phyloP scores from a whole-genome alignment of 768 basidiomycete species.

The Neoboletus magnificus region DNA sequence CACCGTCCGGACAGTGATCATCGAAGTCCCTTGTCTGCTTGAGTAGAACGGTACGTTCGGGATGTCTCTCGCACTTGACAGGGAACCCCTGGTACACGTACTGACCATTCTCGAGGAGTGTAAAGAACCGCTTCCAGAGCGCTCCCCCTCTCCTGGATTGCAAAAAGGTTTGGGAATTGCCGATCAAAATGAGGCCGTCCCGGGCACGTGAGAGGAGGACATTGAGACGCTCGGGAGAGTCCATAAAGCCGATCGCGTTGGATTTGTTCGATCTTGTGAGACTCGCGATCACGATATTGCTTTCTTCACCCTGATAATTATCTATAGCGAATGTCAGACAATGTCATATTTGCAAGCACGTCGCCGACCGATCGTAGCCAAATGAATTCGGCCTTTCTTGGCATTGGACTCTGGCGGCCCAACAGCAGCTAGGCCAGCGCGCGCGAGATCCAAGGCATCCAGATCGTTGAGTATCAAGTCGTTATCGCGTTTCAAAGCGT shows the following conservation, averaged over 20 bases:
- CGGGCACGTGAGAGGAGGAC: slow-evolving; percentile 69
- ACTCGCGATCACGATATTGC: slow-evolving; percentile 60
- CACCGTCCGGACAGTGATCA: slow-evolving; percentile 53
- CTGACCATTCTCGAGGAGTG: slow-evolving; percentile 7
- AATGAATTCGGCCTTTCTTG: slow-evolving; percentile 38
- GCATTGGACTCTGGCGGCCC: slow-evolving; percentile 37
- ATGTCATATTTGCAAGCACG: neutral
- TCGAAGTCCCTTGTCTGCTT: slow-evolving; percentile 48
- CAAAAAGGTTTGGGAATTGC: slow-evolving; percentile 58
- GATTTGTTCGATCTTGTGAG: slow-evolving; percentile 57
- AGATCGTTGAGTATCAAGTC: slow-evolving; percentile 64
- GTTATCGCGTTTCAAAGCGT: slow-evolving; percentile 39
- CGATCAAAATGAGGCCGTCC: slow-evolving; percentile 61
- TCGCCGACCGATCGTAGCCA: slow-evolving; percentile 62
- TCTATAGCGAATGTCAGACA: slow-evolving; percentile 37
- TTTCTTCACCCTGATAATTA: slow-evolving; percentile 76
- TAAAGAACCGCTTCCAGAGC: slow-evolving; percentile 15
- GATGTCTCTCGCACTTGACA: slow-evolving; percentile 53
- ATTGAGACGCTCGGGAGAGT: slow-evolving; percentile 62
- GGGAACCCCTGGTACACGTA: slow-evolving; percentile 41
- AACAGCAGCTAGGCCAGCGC: slow-evolving; percentile 45
- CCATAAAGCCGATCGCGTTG: slow-evolving; percentile 69
- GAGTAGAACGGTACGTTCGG: slow-evolving; percentile 38
- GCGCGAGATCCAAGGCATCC: slow-evolving; percentile 54
- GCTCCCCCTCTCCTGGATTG: slow-evolving; percentile 13